Evolutionary conservation across 768 basidiomycete species (phyloP), one percentile per base, ranked within the genome.

Genomic region (Lenzites betulinus): DNA sequence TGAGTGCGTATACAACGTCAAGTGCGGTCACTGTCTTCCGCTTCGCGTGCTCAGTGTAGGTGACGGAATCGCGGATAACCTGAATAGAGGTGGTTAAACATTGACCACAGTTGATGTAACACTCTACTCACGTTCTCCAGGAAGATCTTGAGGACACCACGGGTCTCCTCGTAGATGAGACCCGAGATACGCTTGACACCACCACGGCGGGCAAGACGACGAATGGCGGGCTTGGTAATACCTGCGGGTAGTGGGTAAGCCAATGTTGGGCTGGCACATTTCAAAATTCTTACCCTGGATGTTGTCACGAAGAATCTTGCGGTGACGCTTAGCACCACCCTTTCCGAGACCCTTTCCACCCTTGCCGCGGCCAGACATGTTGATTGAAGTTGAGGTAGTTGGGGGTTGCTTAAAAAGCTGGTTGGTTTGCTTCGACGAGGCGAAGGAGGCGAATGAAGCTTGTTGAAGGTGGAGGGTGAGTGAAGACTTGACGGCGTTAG

Each of bases 331-430:
- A 54, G 87, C 88, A 73, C 88, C 87, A 68, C 88, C 86, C 78
- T 88, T 89, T 75, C 88, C 87, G 74, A 88, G 86, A 68, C 88
- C 88, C 81, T 89, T 89, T 70, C 87, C 87, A 78, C 87, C 87
- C 77, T 89, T 89, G 71, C 88, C 88, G 70, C 87, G 87, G 76
- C 87, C 88, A 79, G 87, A 88, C 88, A 89, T 89, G 69, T 67
- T 78, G 71, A 54, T 66, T 53, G 62, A 54, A 49, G 47, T 23
- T n/a, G 47, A 52, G 50, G 58, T 38, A 47, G 50, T 44, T 48
- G 42, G 30, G n/a, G 44, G 35, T 53, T 57, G 46, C 30, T 35
- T 41, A 7, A 44, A n/a, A 49, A 36, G 39, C 41, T 25, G 50
- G 50, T 35, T 53, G 53, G 62, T 51, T 60, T 33, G 53, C 52